Evolutionary conservation across 2,329 filamentous ascomycete species (phyloP).

Genomic region (Aureobasidium sp.): DNA sequence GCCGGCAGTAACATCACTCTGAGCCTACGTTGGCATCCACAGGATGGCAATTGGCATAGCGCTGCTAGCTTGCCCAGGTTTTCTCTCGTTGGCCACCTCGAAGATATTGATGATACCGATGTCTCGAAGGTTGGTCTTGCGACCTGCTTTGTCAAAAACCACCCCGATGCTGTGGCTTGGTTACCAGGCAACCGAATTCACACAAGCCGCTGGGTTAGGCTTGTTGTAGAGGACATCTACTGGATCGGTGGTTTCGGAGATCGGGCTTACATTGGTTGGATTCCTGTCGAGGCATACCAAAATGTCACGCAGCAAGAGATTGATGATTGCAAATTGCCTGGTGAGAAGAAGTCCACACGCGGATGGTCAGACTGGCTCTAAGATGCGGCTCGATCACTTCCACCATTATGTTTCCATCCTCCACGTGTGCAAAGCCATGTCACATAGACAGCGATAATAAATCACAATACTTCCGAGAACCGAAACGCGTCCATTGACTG

Average conservation of each 20-base stretch:
- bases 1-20: conserved; percentile 81
- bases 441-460: too few species aligned
- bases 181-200: conserved; percentile 77
- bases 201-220: conserved; percentile 67
- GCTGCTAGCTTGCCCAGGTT: conserved; percentile 78
- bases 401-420: not conserved
- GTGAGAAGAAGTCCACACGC: conserved; percentile 50
- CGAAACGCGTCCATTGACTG: too few species aligned
- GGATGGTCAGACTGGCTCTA: conserved; percentile 11
- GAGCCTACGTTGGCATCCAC: conserved; percentile 72
- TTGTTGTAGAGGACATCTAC: conserved; percentile 81
- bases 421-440: too few species aligned
- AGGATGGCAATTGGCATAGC: conserved; percentile 53
- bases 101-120: conserved; percentile 53
- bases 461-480: too few species aligned
- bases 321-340: conserved; percentile 55
- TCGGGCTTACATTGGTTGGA: conserved; percentile 92
- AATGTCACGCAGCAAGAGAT: conserved; percentile 64
- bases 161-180: conserved; percentile 81
- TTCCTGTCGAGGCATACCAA: conserved; percentile 71
- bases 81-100: conserved; percentile 73
- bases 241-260: conserved; percentile 97
- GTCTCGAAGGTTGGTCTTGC: conserved; percentile 41
- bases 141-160: conserved; percentile 64
- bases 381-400: not conserved